Percentiles rank a stretch among this genome's conserved stretches.
phyloP scores from a whole-genome alignment of 179 eudicot species.

The Carnegiea gigantea region DNA sequence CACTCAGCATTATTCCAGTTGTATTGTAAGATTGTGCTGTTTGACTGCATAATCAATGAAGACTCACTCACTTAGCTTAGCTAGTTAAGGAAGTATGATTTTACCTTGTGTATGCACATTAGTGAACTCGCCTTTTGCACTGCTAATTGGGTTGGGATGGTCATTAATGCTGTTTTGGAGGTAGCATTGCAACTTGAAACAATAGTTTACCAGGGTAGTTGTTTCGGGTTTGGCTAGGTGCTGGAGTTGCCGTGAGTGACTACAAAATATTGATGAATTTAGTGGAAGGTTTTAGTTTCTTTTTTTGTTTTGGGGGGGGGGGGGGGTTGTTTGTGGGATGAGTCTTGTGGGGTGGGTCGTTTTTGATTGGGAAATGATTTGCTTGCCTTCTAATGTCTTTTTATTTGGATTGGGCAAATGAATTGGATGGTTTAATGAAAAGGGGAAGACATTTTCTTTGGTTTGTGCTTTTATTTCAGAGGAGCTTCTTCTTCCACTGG shows the following conservation, averaged over 20 bases:
- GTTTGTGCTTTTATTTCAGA: background rate
- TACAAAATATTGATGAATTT: no score
- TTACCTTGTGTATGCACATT: background rate
- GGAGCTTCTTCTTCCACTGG: no score
- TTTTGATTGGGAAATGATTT: background rate
- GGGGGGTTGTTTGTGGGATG: no score
- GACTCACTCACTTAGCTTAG: background rate
- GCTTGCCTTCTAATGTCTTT: background rate
- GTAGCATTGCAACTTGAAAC: background rate
- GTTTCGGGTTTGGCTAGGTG: no score
- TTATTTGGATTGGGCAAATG: background rate
- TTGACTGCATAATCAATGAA: background rate
- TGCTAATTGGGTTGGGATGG: background rate
- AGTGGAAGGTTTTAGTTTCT: no score
- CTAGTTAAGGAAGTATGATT: background rate
- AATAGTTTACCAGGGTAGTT: no score
- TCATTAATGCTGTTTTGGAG: background rate
- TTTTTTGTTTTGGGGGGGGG: no score
- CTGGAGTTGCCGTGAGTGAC: no score
- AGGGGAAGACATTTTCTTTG: background rate
- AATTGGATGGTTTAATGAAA: background rate
- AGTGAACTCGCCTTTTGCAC: background rate
- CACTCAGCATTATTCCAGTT: background rate
- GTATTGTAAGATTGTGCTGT: background rate
- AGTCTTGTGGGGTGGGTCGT: no score